Evolutionary conservation across 352 stramenopile genomes (phyloP), one percentile per base, ranked within the genome.

Genomic region (Phytopythium oedochilum): DNA sequence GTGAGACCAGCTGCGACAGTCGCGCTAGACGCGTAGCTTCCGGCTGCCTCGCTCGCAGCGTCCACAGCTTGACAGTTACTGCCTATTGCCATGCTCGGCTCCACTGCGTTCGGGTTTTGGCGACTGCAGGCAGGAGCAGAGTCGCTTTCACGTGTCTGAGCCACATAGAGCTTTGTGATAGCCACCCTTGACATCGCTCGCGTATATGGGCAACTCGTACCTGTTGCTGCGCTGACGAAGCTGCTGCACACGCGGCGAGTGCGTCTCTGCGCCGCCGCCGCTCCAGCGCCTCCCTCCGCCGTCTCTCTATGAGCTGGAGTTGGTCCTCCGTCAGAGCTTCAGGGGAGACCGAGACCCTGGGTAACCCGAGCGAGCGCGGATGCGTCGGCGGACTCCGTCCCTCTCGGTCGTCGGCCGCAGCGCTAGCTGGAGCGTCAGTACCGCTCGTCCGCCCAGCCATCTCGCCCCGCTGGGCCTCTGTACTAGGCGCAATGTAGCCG

Each of bases 311-410:
- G 34, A 75, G 61, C 18, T 70, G 50, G 31, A 60, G 60, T 45
- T 92, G 80, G 5, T 78, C 65, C 28, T 75, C 70, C 6, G 83
- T 91, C 2, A 92, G 36, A 10, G 43, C 63, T 9, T 77, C 68
- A 9, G 78, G 73, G 2, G 70, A 70, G 8, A 26, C 59, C 7
- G 62, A 46, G 35, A 61, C 69, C 20, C 10, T 51, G 49, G 17
- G 3, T n/a, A n/a, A 28, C 7, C 34, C 22, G 2, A 15, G 23
- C 2, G n/a, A 44, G 38, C n/a, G n/a, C 7, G 12, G 38, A 15
- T 15, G n/a, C 9, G 22, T 26, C 25, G 42, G 12, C 0, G 23
- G 15, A 17, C 5, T 11, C 5, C 14, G 7, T 10, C n/a, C n/a
- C n/a, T n/a, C n/a, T n/a, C n/a, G n/a, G 18, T 23, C 23, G 2